Evolutionary conservation across 176 grass and related monocot species (phyloP).

Genomic region (Ensete ventricosum): DNA sequence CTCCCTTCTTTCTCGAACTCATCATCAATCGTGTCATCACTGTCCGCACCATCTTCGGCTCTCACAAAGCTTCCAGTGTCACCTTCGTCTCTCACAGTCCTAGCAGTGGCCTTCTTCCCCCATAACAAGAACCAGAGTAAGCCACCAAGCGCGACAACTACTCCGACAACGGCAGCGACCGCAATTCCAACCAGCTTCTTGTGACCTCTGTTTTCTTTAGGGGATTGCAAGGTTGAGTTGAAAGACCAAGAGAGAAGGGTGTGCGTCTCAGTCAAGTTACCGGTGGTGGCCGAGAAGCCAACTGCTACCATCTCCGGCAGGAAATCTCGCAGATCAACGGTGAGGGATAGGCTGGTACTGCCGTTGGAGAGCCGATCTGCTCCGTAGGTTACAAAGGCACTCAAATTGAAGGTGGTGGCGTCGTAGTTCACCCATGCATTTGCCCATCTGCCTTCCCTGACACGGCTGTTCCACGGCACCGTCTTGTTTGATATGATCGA

Average conservation of each 20-base stretch:
- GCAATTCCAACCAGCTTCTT: slow-evolving; percentile 5
- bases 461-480: neutral
- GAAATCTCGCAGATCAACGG: slow-evolving; percentile 26
- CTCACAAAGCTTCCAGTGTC: too few relatives aligned
- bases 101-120: slow-evolving; percentile 21
- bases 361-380: neutral
- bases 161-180: slow-evolving; percentile 17
- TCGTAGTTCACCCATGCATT: slow-evolving; percentile 22
- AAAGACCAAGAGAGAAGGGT: slow-evolving; percentile 65
- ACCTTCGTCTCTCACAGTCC: slow-evolving; percentile 7
- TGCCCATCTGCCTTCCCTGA: neutral
- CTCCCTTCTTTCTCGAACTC: slow-evolving; percentile 52
- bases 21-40: slow-evolving; percentile 5
- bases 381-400: neutral
- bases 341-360: neutral
- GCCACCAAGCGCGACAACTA: neutral
- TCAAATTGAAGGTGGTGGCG: neutral
- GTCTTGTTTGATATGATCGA: neutral
- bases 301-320: slow-evolving; percentile 32
- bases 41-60: slow-evolving; percentile 26
- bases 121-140: slow-evolving; percentile 4
- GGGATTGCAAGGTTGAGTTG: slow-evolving; percentile 30
- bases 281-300: slow-evolving; percentile 56
- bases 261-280: slow-evolving; percentile 29
- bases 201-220: slow-evolving; percentile 9